These are phyloP conservation scores for Malus fusca DNA, from an alignment of 306 rosid genomes.

Conservation along the genomic window DNA sequence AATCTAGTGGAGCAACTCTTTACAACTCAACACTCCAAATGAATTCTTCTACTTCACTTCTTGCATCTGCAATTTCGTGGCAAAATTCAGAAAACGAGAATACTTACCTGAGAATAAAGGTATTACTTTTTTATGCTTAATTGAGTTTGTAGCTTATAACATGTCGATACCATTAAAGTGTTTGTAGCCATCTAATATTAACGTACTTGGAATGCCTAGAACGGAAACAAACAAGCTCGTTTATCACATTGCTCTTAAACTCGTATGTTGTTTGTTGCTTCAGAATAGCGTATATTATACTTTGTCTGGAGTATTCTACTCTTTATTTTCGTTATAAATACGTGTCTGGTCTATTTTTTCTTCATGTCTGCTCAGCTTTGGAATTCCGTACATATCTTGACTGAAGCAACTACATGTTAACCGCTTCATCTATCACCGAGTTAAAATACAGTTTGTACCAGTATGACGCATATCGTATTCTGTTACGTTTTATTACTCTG, in stretches of 20 bases:
- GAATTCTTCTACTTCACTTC: slow-evolving; percentile 24
- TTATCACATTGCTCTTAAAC: background rate
- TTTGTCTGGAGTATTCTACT: background rate
- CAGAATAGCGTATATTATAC: too few relatives aligned
- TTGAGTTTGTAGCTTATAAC: background rate
- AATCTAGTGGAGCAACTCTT: slow-evolving; percentile 81
- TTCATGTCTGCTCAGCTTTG: background rate
- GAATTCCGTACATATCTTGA: background rate
- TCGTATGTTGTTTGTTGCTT: background rate
- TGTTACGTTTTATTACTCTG: background rate
- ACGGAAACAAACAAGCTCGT: background rate
- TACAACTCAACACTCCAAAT: slow-evolving; percentile 46
- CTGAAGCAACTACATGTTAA: background rate
- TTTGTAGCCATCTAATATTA: background rate
- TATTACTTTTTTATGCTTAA: background rate
- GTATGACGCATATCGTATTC: background rate
- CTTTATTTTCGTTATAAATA: background rate
- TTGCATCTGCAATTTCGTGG: slow-evolving; percentile 63
- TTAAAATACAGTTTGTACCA: background rate
- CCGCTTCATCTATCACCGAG: too few relatives aligned
- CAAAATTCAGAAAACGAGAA: slow-evolving; percentile 20
- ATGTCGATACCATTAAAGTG: background rate
- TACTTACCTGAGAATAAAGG: slow-evolving; percentile 60
- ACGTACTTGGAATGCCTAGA: background rate
- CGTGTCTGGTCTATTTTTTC: too few relatives aligned